Evolutionary conservation across 2,329 filamentous ascomycete genomes (phyloP).

Genomic region (Rhynchosporium secalis): DNA sequence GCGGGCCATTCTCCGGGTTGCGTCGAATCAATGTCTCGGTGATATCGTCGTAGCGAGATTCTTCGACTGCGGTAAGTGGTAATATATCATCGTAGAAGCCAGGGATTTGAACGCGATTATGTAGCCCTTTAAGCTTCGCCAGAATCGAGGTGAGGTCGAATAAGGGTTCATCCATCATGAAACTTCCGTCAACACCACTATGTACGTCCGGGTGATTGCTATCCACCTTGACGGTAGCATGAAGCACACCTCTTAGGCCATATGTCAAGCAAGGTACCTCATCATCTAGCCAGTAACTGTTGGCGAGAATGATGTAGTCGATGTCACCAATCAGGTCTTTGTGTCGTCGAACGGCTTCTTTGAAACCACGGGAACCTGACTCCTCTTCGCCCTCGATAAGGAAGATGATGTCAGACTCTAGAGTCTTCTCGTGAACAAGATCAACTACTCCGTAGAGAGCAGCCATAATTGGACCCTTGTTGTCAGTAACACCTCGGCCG

Average conservation of each 20-base stretch:
- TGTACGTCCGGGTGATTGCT: slow-evolving; percentile 87
- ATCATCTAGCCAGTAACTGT: slow-evolving; percentile 98
- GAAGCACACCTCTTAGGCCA: slow-evolving; percentile 87
- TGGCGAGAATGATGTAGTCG: slow-evolving; percentile 92
- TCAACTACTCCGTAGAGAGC: slow-evolving; percentile 93
- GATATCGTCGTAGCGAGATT: slow-evolving; percentile 81
- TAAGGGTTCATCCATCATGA: slow-evolving; percentile 84
- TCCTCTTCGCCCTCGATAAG: slow-evolving; percentile 97
- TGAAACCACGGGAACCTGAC: slow-evolving; percentile 87
- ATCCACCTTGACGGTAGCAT: slow-evolving; percentile 86
- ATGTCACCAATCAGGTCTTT: slow-evolving; percentile 85
- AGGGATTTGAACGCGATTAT: slow-evolving; percentile 81
- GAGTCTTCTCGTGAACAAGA: slow-evolving; percentile 75
- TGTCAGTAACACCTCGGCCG: slow-evolving; percentile 93
- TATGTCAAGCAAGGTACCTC: slow-evolving; percentile 95
- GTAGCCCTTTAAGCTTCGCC: slow-evolving; percentile 75
- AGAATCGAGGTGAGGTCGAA: slow-evolving; percentile 87
- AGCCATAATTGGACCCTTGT: slow-evolving; percentile 94
- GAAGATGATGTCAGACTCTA: slow-evolving; percentile 89
- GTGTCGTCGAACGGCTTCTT: slow-evolving; percentile 75
- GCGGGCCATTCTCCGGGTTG: slow-evolving; percentile 59
- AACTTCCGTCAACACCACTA: slow-evolving; percentile 93
- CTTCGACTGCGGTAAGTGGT: slow-evolving; percentile 71
- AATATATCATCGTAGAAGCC: slow-evolving; percentile 86
- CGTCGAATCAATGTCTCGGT: slow-evolving; percentile 71